Evolutionary conservation across 2,329 filamentous ascomycete genomes (phyloP).

Genomic region (Fusarium poae): DNA sequence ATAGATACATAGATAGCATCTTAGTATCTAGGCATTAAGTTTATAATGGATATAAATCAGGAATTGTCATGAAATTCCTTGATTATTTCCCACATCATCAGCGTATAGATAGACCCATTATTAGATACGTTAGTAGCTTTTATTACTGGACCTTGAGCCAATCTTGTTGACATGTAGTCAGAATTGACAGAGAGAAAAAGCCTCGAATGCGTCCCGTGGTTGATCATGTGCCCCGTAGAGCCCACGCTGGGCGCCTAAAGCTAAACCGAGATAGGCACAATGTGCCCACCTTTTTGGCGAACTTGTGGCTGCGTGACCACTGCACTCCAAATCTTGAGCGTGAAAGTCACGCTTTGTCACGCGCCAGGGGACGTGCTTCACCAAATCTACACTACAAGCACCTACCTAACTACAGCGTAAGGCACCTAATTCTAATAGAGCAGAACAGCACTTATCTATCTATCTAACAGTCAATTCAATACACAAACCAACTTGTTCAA

Average conservation of each 20-base stretch:
- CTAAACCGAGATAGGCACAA: constrained; percentile 31
- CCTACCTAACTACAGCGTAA: background rate
- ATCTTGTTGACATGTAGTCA: constrained; percentile 31
- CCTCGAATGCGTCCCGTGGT: constrained; percentile 36
- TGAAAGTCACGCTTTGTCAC: constrained; percentile 46
- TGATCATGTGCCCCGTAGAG: constrained; percentile 46
- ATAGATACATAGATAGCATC: too few species aligned
- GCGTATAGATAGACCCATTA: constrained; percentile 16
- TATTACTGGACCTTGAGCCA: constrained; percentile 4
- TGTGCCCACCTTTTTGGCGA: constrained; percentile 41
- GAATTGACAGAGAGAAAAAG: constrained; percentile 33
- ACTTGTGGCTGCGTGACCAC: constrained; percentile 41
- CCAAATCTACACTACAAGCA: constrained; percentile 24
- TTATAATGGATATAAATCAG: constrained; percentile 7
- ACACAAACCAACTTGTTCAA: constrained; percentile 11
- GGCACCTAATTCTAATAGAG: background rate
- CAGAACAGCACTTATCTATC: too few species aligned
- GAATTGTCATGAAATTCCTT: constrained; percentile 3
- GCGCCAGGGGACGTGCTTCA: constrained; percentile 42
- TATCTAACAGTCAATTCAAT: too few species aligned
- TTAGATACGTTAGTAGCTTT: background rate
- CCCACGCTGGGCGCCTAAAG: constrained; percentile 32
- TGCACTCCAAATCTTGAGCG: constrained; percentile 31
- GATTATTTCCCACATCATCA: constrained; percentile 11
- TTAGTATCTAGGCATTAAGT: background rate